Percentiles rank a stretch among this genome's conserved stretches.
Conservation (phyloP, 2,329 filamentous ascomycete species). For the Pseudocercospora fuligena region DNA sequence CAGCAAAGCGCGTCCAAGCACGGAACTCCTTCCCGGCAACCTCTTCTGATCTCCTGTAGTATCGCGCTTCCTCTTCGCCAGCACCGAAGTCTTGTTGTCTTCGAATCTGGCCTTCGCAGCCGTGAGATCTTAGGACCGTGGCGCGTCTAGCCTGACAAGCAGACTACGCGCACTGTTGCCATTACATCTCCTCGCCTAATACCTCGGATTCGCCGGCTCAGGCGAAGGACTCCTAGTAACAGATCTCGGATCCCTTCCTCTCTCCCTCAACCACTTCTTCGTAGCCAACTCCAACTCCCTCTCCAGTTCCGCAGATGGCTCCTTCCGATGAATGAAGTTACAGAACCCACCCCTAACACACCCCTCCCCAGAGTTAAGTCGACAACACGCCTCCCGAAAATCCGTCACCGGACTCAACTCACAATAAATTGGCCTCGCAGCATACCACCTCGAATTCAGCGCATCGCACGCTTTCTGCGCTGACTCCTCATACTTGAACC, state of each 20-base stretch:
- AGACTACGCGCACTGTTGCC: neutral
- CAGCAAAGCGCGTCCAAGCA: neutral
- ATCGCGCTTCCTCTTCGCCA: neutral
- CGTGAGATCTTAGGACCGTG: neutral
- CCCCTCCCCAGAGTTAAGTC: slow-evolving; percentile 90
- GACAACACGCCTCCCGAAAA: slow-evolving; percentile 96
- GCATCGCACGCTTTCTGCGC: slow-evolving; percentile 93
- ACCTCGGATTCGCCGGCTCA: slow-evolving; percentile 74
- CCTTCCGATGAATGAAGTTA: slow-evolving; percentile 99
- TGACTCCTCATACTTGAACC: slow-evolving; percentile 99
- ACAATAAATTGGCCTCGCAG: slow-evolving; percentile 95
- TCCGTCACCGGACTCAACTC: slow-evolving; percentile 96
- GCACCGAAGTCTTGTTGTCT: neutral
- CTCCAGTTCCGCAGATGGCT: slow-evolving; percentile 86
- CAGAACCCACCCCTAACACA: slow-evolving; percentile 97
- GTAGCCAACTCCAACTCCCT: slow-evolving; percentile 83
- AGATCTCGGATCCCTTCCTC: slow-evolving; percentile 83
- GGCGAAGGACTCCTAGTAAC: slow-evolving; percentile 82
- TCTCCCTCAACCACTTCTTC: slow-evolving; percentile 92
- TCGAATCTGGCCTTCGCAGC: neutral
- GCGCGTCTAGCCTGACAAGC: neutral
- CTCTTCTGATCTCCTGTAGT: neutral
- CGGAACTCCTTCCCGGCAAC: neutral
- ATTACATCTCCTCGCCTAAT: slow-evolving; percentile 9
- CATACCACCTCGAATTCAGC: slow-evolving; percentile 95